Conservation (phyloP, 331 rosid species). For the Quercus lobata region DNA sequence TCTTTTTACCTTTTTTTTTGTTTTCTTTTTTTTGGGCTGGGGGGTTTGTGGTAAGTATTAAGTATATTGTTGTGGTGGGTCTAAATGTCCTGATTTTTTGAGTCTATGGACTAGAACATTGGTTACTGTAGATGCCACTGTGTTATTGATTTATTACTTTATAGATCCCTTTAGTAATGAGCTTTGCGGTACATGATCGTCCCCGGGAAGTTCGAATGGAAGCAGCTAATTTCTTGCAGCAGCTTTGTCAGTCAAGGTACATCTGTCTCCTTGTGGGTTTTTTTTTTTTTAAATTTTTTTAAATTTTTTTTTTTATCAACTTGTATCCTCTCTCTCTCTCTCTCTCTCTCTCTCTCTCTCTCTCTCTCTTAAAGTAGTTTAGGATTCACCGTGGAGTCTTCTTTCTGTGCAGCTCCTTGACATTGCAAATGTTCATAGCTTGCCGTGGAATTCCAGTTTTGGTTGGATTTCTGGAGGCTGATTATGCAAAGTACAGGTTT, state of each 20-base stretch:
- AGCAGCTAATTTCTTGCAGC: conserved; percentile 91
- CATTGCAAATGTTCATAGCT: conserved; percentile 98
- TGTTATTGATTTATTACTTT: conserved; percentile 26
- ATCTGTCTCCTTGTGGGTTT: conserved; percentile 14
- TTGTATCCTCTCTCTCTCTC: not conserved
- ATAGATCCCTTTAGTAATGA: conserved; percentile 89
- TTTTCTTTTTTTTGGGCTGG: not conserved
- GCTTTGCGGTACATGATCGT: conserved; percentile 89
- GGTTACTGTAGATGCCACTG: conserved; percentile 12
- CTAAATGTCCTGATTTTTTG: not conserved
- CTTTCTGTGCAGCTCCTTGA: conserved; percentile 68
- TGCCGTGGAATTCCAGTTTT: conserved; percentile 98
- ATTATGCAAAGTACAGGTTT: conserved; percentile 97
- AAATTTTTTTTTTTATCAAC: no score
- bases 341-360: not conserved
- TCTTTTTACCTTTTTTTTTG: not conserved
- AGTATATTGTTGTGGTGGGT: not conserved
- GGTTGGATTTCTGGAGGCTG: conserved; percentile 97
- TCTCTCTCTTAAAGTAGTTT: conserved; percentile 1
- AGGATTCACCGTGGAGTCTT: conserved; percentile 22
- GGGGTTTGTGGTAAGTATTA: not conserved
- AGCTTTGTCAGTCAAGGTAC: conserved; percentile 98
- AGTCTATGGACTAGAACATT: not conserved
- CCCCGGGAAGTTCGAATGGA: conserved; percentile 99
- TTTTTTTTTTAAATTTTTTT: no score